These are phyloP conservation scores for Dendrobium officinale DNA, from an alignment of 106 monocot species.

Conservation along the genomic window DNA sequence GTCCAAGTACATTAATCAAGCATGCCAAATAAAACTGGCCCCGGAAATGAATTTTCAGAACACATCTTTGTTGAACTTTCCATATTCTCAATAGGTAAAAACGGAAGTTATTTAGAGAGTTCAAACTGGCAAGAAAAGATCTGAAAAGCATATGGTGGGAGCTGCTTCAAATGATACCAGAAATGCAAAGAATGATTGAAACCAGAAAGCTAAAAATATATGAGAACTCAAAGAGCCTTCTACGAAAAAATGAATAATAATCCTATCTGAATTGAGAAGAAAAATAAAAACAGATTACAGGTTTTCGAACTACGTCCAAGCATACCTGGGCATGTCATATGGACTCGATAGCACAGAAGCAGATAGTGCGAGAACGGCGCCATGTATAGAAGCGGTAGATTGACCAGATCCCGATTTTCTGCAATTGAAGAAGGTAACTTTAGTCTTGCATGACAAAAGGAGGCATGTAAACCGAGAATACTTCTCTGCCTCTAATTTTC, in stretches of 20 bases:
- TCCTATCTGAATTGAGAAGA: background rate
- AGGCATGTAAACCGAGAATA: background rate
- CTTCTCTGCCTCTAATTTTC: no score
- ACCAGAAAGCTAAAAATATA: no score
- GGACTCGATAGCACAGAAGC: constrained; percentile 82
- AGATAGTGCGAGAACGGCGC: constrained; percentile 86
- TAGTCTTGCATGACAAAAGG: background rate
- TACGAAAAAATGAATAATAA: background rate
- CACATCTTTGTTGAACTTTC: no score
- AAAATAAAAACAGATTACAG: background rate
- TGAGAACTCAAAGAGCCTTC: no score
- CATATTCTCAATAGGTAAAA: no score
- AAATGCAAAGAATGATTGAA: no score
- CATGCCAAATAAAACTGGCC: background rate
- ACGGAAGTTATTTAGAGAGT: no score
- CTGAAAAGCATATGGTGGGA: no score
- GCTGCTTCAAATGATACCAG: no score
- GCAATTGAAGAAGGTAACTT: constrained; percentile 17
- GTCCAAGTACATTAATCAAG: background rate
- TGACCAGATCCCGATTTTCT: constrained; percentile 52
- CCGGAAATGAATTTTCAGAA: no score
- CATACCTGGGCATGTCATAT: constrained; percentile 95
- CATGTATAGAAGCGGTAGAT: constrained; percentile 71
- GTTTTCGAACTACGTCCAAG: background rate
- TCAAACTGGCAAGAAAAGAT: no score